Evolutionary conservation across 371 early-diverging fungal genomes (phyloP), one percentile per base, ranked within the genome.

Genomic region (Smittium culicis): DNA sequence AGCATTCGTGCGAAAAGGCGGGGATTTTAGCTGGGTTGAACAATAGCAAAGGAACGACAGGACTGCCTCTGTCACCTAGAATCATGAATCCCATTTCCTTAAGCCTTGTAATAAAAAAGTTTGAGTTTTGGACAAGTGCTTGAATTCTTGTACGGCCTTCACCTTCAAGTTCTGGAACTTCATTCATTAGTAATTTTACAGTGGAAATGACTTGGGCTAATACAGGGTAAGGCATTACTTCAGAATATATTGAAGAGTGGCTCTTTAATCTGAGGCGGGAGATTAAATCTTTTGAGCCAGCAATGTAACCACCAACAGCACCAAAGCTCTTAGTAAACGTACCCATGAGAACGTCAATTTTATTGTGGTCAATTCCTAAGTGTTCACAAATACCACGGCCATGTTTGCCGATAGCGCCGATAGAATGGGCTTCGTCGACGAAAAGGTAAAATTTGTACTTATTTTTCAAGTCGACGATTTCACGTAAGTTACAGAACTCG

Each of bases 251-350:
- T 54, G 87, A 82, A 17, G 94, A 83, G 78, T 96, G 93, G 70
- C 87, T 86, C 56, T 77, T 77, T 34, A 89, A 72, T 55, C 94
- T 86, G 66, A 99, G 69, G 77, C 89, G 83, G 75, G 92, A 87
- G 66, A 99, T 86, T 45, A 98, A 74, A n/a, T 80, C 79, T 74
- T 85, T 83, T 68, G 77, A 78, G 25, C 88, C 93, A 35, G 95
- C 91, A 76, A 99, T 93, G 74, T 98, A 99, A 25, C 99, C 98
- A 70, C 99, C 99, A 58, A 95, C 92, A 30, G 98, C 96, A 70
- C 98, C 99, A 85, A 99, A 99, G 55, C 94, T 93, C 80, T 99
- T 99, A 32, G 99, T 98, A 74, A 99, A 99, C 1, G 99, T 99
- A 24, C 99, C 99, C 99, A 99, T 99, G 54, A 96, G 76, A 68